A percentile compares a stretch with the other conserved stretches of the same genome.
Conservation (phyloP, 1,284 basidiomycete genomes). For the Somion occarium region DNA sequence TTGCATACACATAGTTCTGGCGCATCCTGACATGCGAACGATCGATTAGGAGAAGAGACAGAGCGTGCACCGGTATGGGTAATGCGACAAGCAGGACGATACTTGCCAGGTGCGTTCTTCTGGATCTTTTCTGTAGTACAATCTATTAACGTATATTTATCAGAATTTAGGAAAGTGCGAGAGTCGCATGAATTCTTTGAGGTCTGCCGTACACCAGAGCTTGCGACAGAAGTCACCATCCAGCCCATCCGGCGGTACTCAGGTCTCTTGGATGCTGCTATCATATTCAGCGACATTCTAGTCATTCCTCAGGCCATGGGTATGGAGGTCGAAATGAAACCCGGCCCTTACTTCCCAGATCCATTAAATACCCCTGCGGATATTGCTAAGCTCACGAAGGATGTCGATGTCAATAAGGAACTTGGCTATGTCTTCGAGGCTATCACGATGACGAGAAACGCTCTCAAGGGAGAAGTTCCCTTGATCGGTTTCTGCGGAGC, state of each 20-base stretch:
- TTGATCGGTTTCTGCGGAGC: constrained; percentile 95
- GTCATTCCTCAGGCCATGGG: constrained; percentile 96
- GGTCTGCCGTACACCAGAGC: constrained; percentile 82
- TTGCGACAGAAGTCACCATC: constrained; percentile 84
- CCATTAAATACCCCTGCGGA: constrained; percentile 80
- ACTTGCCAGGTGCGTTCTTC: constrained; percentile 76
- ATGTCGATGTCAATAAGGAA: constrained; percentile 77
- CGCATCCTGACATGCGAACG: background rate
- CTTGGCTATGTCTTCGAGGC: constrained; percentile 91
- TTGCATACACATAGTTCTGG: too few species aligned
- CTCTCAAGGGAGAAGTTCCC: constrained; percentile 81
- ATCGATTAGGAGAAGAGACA: constrained; percentile 80
- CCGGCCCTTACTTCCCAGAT: constrained; percentile 82
- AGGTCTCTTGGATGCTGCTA: constrained; percentile 85
- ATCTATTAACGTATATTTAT: background rate
- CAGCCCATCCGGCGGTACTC: constrained; percentile 88
- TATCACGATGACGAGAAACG: constrained; percentile 76
- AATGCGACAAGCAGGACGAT: constrained; percentile 97
- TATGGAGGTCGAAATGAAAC: constrained; percentile 91
- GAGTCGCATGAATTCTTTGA: constrained; percentile 89
- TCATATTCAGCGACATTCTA: constrained; percentile 96
- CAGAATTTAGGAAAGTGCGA: constrained; percentile 85
- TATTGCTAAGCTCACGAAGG: constrained; percentile 50
- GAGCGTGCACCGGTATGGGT: constrained; percentile 97
- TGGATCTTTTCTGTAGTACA: constrained; percentile 1